Conservation (phyloP, 129 eudicot species). For the Scalesia atractyloides region DNA sequence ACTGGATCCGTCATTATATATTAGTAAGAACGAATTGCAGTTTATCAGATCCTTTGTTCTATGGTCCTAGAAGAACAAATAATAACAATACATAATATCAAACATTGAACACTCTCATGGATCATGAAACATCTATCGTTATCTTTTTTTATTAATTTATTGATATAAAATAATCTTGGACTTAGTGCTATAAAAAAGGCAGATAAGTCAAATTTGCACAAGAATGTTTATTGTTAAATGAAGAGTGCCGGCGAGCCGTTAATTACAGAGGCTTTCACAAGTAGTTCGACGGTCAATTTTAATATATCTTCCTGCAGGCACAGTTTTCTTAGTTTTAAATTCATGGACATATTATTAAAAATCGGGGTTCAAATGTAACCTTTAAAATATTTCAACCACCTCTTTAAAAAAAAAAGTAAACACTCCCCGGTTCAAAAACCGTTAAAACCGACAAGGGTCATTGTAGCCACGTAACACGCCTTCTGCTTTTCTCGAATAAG, state of each 20-base stretch:
- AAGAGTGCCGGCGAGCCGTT: slow-evolving; percentile 40
- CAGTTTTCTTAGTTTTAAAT: neutral
- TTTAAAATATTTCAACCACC: neutral
- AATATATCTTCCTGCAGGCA: slow-evolving; percentile 6
- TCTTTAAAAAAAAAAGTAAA: neutral
- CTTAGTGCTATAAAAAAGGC: neutral
- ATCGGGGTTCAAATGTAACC: neutral
- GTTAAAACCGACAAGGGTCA: no score
- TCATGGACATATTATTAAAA: neutral
- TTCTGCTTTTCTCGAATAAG: no score
- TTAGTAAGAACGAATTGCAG: no score
- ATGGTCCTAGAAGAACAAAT: neutral
- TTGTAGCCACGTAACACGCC: no score
- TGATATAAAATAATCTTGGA: neutral
- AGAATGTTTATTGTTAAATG: slow-evolving; percentile 17
- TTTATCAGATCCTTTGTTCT: no score
- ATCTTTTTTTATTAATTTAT: neutral
- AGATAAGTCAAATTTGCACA: slow-evolving; percentile 28
- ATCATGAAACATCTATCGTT: neutral
- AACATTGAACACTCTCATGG: neutral
- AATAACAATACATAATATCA: slow-evolving; percentile 2
- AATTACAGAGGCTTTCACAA: slow-evolving; percentile 4
- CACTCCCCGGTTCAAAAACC: neutral
- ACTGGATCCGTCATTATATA: no score
- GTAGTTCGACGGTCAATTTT: slow-evolving; percentile 34